Evolutionary conservation across 139 green algal genomes (phyloP), one percentile per base, ranked within the genome.

Genomic region (Chlamydomonas sp.): DNA sequence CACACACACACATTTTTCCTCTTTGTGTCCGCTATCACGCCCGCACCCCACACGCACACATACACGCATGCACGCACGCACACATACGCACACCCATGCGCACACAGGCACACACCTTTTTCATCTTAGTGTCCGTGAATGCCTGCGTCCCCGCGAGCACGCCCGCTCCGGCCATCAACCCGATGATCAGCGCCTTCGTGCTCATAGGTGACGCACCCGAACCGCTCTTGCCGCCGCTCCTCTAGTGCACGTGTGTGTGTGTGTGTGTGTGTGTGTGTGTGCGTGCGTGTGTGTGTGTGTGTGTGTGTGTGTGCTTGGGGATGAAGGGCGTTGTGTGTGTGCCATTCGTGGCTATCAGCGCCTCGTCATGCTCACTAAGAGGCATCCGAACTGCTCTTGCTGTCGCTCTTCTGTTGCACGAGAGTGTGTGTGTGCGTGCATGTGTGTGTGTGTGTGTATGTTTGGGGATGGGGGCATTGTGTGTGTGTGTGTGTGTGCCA

Each of bases 71-170:
- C 54, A 63, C 13, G 22, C 54, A 6, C 20, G 20, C 13, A 16
- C n/a, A 63, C 54, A 16, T 24, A 26, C 29, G 22, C 54, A 16
- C 29, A 20, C 54, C 54, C 54, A 16, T 35, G 22, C 13, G 20
- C 64, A 28, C 39, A n/a, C 38, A 2, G 3, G n/a, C n/a, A 64
- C 57, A 2, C 39, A 75, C 70, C 54, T 72, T 35, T 39, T 83
- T 63, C 33, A 83, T 1, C 49, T 83, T 83, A 62, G 72, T 26
- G 58, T 83, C 77, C 20, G 35, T 76, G 48, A 79, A 83, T 2
- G 61, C 2, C 3, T 77, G 69, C 48, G 70, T 68, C 0, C 28
- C 72, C 16, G 75, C 60, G 13, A 77, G 69, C 37, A 77, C 35
- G 3, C 71, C 77, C 50, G 77, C 77, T 1, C 72, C 75, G 1